phyloP scores from a whole-genome alignment of 305 asterid genomes.

The Nicotiana rustica region DNA sequence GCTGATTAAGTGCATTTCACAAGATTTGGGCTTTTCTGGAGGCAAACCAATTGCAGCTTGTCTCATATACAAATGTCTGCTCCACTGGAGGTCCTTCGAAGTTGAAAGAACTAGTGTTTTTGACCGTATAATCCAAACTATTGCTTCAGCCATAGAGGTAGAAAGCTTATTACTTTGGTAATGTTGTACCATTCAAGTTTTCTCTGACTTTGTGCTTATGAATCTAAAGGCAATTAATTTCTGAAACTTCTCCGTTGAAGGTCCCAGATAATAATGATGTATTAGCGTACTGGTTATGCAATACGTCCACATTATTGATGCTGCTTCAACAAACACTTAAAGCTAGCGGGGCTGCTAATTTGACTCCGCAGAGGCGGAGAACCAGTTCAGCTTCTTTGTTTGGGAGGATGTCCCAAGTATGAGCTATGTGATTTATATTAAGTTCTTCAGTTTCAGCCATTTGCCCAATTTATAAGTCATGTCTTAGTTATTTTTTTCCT shows the following conservation, averaged over 20 bases:
- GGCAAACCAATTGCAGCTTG: slow-evolving; percentile 99
- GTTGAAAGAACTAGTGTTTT: slow-evolving; percentile 97
- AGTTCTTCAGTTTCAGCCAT: slow-evolving; percentile 38
- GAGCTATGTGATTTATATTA: slow-evolving; percentile 37
- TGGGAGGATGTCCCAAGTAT: slow-evolving; percentile 99
- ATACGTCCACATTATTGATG: slow-evolving; percentile 91
- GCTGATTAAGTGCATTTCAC: slow-evolving; percentile 89
- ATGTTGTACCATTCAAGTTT: slow-evolving; percentile 17
- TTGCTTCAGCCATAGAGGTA: slow-evolving; percentile 94
- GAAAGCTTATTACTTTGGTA: slow-evolving; percentile 7
- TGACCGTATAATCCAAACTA: slow-evolving; percentile 88
- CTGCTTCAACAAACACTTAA: slow-evolving; percentile 98
- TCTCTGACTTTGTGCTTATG: background rate
- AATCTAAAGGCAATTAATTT: slow-evolving; percentile 41
- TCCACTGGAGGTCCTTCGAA: slow-evolving; percentile 99
- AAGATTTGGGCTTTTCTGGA: slow-evolving; percentile 93
- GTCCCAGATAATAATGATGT: slow-evolving; percentile 86
- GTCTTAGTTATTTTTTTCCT: slow-evolving; percentile 38
- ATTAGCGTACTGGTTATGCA: slow-evolving; percentile 93
- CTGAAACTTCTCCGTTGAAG: slow-evolving; percentile 48
- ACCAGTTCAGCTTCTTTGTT: slow-evolving; percentile 95
- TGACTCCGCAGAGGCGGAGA: slow-evolving; percentile 97
- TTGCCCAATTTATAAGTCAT: slow-evolving; percentile 34
- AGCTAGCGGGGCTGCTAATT: slow-evolving; percentile 97
- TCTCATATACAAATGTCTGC: slow-evolving; percentile 95